Evolutionary conservation across 495 filamentous ascomycete genomes (phyloP).

Genomic region (Neurospora cerealis): DNA sequence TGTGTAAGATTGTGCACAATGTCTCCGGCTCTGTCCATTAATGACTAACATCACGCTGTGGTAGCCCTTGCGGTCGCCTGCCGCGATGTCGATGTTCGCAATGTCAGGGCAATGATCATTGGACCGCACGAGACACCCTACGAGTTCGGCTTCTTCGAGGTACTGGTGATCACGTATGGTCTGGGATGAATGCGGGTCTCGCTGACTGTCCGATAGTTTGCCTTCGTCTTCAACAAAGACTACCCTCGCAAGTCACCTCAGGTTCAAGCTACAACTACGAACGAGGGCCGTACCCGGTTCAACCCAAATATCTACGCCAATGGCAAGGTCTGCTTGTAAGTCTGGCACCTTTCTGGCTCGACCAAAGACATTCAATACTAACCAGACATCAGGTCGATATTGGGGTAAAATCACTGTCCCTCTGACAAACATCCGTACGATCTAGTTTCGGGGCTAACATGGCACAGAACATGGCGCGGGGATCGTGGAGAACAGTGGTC

Average conservation of each 20-base stretch:
- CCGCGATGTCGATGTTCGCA: slow-evolving; percentile 75
- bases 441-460: slow-evolving; percentile 15
- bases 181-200: neutral
- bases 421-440: neutral
- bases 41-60: slow-evolving; percentile 3
- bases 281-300: slow-evolving; percentile 76
- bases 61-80: slow-evolving; percentile 78
- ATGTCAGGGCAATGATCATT: slow-evolving; percentile 80
- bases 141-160: slow-evolving; percentile 95
- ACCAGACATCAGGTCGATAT: slow-evolving; percentile 59
- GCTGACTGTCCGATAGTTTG: slow-evolving; percentile 41
- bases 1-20: slow-evolving; percentile 48
- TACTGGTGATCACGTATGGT: slow-evolving; percentile 18
- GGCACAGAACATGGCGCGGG: slow-evolving; percentile 78
- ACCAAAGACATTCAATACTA: slow-evolving; percentile 2
- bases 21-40: neutral
- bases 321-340: slow-evolving; percentile 87
- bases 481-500: slow-evolving; percentile 90
- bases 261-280: slow-evolving; percentile 75
- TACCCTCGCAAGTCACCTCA: slow-evolving; percentile 77
- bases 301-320: slow-evolving; percentile 93
- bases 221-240: slow-evolving; percentile 61
- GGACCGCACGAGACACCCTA: slow-evolving; percentile 94
- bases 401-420: slow-evolving; percentile 52
- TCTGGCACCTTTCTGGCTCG: neutral